Percentiles rank a stretch among this genome's conserved stretches.
Conservation (phyloP, 768 basidiomycete species). For the Pholiota microspora region DNA sequence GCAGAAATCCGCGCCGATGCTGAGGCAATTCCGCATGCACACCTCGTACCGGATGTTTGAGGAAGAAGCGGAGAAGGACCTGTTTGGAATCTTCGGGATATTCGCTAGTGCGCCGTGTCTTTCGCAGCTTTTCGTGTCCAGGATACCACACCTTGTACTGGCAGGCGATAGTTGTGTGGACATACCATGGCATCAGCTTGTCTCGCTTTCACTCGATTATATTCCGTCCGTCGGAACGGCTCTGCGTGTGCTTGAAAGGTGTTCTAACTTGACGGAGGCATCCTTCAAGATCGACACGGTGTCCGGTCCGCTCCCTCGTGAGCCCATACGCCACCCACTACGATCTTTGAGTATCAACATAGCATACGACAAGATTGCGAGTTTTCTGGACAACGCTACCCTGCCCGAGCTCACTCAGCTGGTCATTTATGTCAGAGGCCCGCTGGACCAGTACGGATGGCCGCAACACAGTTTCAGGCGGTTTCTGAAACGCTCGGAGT, state of each 20-base stretch:
- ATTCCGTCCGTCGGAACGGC: conserved; percentile 26
- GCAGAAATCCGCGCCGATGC: conserved; percentile 25
- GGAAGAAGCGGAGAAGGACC: conserved; percentile 25
- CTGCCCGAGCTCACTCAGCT: conserved; percentile 26
- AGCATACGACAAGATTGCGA: conserved; percentile 25
- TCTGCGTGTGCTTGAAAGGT: conserved; percentile 27
- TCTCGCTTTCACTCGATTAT: conserved; percentile 24
- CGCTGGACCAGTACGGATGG: conserved; percentile 29
- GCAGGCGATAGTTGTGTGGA: conserved; percentile 20
- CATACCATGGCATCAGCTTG: conserved; percentile 32
- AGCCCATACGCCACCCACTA: conserved; percentile 24
- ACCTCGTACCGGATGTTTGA: conserved; percentile 26
- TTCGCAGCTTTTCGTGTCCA: conserved; percentile 27
- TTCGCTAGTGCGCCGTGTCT: conserved; percentile 29
- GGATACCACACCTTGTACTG: conserved; percentile 27
- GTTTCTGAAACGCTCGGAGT: conserved; percentile 30
- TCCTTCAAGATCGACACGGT: conserved; percentile 27
- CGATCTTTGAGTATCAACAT: conserved; percentile 29
- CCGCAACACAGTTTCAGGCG: conserved; percentile 28
- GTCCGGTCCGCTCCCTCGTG: conserved; percentile 20
- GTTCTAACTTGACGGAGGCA: conserved; percentile 25
- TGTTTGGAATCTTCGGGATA: conserved; percentile 29
- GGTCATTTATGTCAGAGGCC: conserved; percentile 26
- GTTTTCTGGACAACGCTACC: conserved; percentile 26
- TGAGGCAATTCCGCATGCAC: conserved; percentile 27